Evolutionary conservation across 768 basidiomycete genomes (phyloP).

Genomic region (Amanita rubescens): DNA sequence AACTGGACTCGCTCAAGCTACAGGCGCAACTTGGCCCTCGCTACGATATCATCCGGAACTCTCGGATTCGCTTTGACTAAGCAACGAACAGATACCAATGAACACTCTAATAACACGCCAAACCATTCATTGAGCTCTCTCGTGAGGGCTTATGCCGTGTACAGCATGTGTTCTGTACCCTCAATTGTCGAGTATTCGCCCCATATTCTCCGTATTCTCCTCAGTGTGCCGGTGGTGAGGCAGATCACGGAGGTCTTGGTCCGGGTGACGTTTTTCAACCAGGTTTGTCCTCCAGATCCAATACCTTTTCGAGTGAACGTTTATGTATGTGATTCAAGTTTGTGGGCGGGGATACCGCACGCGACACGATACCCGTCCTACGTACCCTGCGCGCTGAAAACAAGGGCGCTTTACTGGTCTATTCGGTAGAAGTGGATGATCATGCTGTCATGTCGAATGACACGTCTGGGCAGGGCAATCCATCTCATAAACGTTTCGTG

Average conservation of each 20-base stretch:
- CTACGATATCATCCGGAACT: not conserved
- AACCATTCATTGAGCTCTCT: constrained; percentile 27
- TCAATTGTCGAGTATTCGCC: constrained; percentile 72
- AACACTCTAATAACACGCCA: not conserved
- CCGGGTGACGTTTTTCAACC: constrained; percentile 77
- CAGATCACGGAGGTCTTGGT: constrained; percentile 63
- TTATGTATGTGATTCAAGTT: constrained; percentile 40
- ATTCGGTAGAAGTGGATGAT: constrained; percentile 82
- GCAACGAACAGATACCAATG: not conserved
- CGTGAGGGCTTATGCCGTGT: constrained; percentile 74
- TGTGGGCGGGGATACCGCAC: constrained; percentile 81
- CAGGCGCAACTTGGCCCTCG: not conserved
- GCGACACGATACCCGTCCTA: constrained; percentile 59
- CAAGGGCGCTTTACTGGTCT: constrained; percentile 72
- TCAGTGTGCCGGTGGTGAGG: constrained; percentile 51
- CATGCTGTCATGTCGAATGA: constrained; percentile 27
- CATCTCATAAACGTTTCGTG: constrained; percentile 55
- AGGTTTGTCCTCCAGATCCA: constrained; percentile 36
- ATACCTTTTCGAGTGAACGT: not conserved
- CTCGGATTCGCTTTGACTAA: not conserved
- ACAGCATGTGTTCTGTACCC: constrained; percentile 73
- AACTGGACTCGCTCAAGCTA: not conserved
- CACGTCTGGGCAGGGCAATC: constrained; percentile 15
- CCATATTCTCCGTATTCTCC: constrained; percentile 44
- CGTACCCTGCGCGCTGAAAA: constrained; percentile 53